Conservation (phyloP, 768 basidiomycete genomes). For the Leccinum truebloodii region DNA sequence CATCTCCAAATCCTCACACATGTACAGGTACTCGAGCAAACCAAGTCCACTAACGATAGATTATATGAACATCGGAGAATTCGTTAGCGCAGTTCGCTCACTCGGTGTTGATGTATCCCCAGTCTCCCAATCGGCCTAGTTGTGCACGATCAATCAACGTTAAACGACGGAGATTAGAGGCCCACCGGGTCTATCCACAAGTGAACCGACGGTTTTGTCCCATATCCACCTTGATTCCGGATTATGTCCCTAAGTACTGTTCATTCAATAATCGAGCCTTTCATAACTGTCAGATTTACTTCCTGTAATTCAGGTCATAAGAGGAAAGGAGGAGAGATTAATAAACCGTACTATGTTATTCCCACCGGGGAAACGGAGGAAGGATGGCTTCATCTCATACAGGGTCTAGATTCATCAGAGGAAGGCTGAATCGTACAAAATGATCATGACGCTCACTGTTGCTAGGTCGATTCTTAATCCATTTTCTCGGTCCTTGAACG, state of each 20-base stretch:
- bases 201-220: slow-evolving; percentile 60
- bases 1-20: slow-evolving; percentile 59
- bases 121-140: slow-evolving; percentile 55
- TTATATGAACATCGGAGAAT: not conserved
- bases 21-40: slow-evolving; percentile 54
- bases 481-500: slow-evolving; percentile 58
- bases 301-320: slow-evolving; percentile 36
- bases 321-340: slow-evolving; percentile 16
- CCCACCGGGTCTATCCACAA: slow-evolving; percentile 50
- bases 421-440: not conserved
- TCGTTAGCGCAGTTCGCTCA: slow-evolving; percentile 24
- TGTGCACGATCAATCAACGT: slow-evolving; percentile 3
- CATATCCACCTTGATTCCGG: slow-evolving; percentile 60
- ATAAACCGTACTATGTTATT: slow-evolving; percentile 54
- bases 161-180: not conserved
- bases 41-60: slow-evolving; percentile 55
- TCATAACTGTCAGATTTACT: slow-evolving; percentile 26
- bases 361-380: slow-evolving; percentile 70
- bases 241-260: slow-evolving; percentile 48
- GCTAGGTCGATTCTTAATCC: slow-evolving; percentile 65
- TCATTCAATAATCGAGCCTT: slow-evolving; percentile 7
- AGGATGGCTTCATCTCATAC: slow-evolving; percentile 53
- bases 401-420: slow-evolving; percentile 42
- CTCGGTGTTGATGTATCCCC: slow-evolving; percentile 66
- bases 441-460: slow-evolving; percentile 34